Percentiles rank a stretch among this genome's conserved stretches.
Conservation (phyloP, 495 filamentous ascomycete species). For the Hypoxylon cercidicola region DNA sequence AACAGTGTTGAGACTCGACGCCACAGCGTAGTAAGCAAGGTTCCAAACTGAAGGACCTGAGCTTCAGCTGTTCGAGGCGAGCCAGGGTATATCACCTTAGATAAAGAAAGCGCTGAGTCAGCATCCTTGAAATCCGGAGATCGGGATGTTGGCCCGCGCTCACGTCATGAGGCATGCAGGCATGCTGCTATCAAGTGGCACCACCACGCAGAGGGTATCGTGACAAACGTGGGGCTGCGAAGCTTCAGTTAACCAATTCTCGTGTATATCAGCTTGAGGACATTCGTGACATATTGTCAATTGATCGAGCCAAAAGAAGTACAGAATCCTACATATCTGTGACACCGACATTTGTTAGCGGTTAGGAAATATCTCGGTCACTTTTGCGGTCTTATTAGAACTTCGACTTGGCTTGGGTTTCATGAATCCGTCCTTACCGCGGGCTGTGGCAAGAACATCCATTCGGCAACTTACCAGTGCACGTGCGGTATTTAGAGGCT, state of each 20-base stretch:
- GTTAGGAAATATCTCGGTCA: neutral
- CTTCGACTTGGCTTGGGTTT: slow-evolving; percentile 17
- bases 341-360: neutral
- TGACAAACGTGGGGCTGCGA: slow-evolving; percentile 30
- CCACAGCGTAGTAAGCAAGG: slow-evolving; percentile 15
- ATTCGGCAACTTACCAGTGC: slow-evolving; percentile 20
- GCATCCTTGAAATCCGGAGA: slow-evolving; percentile 26
- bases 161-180: slow-evolving; percentile 34
- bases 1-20: too few species aligned
- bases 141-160: slow-evolving; percentile 21
- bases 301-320: neutral
- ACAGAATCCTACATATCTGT: neutral
- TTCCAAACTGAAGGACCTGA: slow-evolving; percentile 2
- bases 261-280: neutral
- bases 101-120: slow-evolving; percentile 22
- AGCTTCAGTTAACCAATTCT: slow-evolving; percentile 21
- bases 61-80: slow-evolving; percentile 3
- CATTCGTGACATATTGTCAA: neutral
- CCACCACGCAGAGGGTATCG: slow-evolving; percentile 31
- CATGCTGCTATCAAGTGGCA: slow-evolving; percentile 22
- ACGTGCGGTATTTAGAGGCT: slow-evolving; percentile 40
- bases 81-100: too few species aligned
- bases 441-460: slow-evolving; percentile 28
- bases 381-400: slow-evolving; percentile 1
- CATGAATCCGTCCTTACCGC: slow-evolving; percentile 31